Evolutionary conservation across 2,329 filamentous ascomycete genomes (phyloP).

Genomic region (Calonectria hawksworthii): DNA sequence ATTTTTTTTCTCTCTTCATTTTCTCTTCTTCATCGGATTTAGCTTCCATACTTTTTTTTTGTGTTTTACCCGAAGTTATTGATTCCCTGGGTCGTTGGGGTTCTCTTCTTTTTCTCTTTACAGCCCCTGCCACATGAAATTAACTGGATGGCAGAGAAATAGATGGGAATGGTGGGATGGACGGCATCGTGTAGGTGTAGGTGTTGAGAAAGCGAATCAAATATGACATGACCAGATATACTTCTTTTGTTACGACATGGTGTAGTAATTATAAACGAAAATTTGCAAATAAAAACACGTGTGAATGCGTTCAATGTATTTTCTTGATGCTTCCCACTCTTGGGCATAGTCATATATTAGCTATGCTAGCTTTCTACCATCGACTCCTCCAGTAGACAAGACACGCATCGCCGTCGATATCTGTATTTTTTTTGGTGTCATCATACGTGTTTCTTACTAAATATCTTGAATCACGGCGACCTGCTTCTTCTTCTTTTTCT

Average conservation of each 20-base stretch:
- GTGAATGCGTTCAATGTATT: constrained; percentile 29
- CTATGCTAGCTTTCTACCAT: background rate
- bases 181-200: constrained; percentile 1
- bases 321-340: constrained; percentile 11
- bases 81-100: constrained; percentile 13
- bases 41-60: constrained; percentile 30
- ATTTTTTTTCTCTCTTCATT: constrained; percentile 26
- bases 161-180: constrained; percentile 8
- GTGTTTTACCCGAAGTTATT: constrained; percentile 6
- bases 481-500: constrained; percentile 61
- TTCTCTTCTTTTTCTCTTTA: constrained; percentile 9
- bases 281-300: constrained; percentile 10
- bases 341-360: background rate
- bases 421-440: background rate
- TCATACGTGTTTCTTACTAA: background rate
- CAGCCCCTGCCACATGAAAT: background rate
- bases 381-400: background rate
- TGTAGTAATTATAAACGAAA: constrained; percentile 2
- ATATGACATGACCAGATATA: constrained; percentile 4
- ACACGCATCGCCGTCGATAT: too few species aligned
- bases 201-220: constrained; percentile 20
- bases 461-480: constrained; percentile 47
- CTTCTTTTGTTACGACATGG: background rate
- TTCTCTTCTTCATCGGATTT: constrained; percentile 22
- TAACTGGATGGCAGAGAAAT: constrained; percentile 19